These are phyloP conservation scores for Tetrastigma voinierianum DNA, from an alignment of 164 flowering plant species.

Conservation along the genomic window DNA sequence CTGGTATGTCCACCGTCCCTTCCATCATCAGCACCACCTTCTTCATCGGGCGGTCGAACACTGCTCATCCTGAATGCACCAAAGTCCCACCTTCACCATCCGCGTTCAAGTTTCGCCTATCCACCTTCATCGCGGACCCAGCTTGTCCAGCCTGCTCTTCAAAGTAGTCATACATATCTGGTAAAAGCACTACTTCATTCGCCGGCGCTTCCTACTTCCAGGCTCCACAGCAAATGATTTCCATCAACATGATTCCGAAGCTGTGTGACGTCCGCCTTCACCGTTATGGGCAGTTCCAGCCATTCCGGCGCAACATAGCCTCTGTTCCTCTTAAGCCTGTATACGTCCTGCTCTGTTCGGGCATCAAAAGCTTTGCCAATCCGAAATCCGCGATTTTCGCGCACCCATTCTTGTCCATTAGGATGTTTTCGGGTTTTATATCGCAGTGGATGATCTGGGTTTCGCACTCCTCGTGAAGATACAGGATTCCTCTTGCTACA, in stretches of 20 bases:
- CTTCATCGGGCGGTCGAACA: conserved; percentile 16
- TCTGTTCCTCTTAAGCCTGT: conserved; percentile 18
- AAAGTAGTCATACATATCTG: conserved; percentile 14
- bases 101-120: conserved; percentile 5
- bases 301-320: conserved; percentile 20
- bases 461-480: conserved; percentile 19
- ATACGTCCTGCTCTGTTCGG: conserved; percentile 10
- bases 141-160: conserved; percentile 6
- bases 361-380: conserved; percentile 18
- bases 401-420: conserved; percentile 9
- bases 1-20: conserved; percentile 15
- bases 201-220: conserved; percentile 1
- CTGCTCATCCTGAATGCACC: conserved; percentile 21
- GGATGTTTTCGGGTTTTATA: conserved; percentile 21
- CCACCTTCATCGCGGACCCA: conserved; percentile 14
- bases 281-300: conserved; percentile 20
- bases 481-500: conserved; percentile 12
- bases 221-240: conserved; percentile 14
- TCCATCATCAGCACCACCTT: conserved; percentile 23
- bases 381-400: conserved; percentile 21
- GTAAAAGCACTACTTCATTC: conserved; percentile 13
- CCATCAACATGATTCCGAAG: conserved; percentile 18
- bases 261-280: conserved; percentile 22
- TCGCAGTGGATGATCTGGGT: conserved; percentile 21
- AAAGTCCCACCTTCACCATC: conserved; percentile 14